Evolutionary conservation across 2,329 filamentous ascomycete genomes (phyloP), one percentile per base, ranked within the genome.

Genomic region (Mollisia scopiformis): DNA sequence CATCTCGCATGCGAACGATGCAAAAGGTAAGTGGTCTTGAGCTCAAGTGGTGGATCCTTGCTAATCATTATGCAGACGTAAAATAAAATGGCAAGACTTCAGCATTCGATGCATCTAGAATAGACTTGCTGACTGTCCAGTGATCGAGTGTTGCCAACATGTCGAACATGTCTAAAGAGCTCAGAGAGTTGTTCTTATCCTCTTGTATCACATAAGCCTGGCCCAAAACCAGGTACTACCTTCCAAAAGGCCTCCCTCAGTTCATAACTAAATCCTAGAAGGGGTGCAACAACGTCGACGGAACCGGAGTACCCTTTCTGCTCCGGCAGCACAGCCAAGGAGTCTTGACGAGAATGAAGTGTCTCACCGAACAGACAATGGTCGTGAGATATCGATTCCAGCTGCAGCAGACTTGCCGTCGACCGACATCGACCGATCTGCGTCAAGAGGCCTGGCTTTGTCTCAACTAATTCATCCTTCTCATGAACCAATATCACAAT

Each of bases 381-480:
- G 43, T 13, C 43, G 3, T 47, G 21, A 14, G 3, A 25, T 16
- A 7, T 16, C 23, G 2, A 7, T 23, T 10, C 16, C 43, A 5
- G 28, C 11, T 13, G 49, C 16, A 19, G 14, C 16, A 16, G 49
- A 51, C 13, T 23, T 16, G 19, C 19, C 28, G 11, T 21, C 25
- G 2, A 19, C 19, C 28, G 52, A 43, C 27, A 19, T 16, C 2
- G 28, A 53, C n/a, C 28, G 39, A 11, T 46, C 57, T 2, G 49
- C 30, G 2, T 59, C 57, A 6, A 46, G 57, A 47, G 57, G 57
- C 25, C 8, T 59, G n/a, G 21, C 49, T 10, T 28, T 59, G 13
- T 59, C 57, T 23, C 57, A 59, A n/a, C 39, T 59, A 16, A 27
- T 59, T 10, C 57, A 59, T 28, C 57, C 51, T 10, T 54, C 57